Conservation (phyloP, 2,329 filamentous ascomycete genomes). For the Alternaria sp. region DNA sequence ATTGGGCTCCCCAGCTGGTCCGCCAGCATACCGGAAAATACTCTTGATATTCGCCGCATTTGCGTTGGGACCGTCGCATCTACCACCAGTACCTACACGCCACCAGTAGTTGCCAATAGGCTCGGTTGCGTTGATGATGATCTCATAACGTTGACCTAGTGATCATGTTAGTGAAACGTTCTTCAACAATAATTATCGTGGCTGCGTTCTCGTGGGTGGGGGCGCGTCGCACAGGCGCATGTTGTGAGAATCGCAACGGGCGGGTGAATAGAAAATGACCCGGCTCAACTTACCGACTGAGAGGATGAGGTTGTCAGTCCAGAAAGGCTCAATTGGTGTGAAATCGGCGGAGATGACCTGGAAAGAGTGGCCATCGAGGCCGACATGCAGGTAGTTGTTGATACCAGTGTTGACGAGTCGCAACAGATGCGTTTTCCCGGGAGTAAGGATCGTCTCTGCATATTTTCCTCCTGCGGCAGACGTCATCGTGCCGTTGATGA, state of each 20-base stretch:
- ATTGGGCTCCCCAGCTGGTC: constrained; percentile 38
- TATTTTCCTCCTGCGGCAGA: constrained; percentile 43
- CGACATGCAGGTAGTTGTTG: constrained; percentile 36
- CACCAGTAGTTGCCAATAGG: constrained; percentile 48
- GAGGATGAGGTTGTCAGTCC: constrained; percentile 47
- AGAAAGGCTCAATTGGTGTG: constrained; percentile 55
- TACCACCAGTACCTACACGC: constrained; percentile 46
- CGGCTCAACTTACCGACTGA: constrained; percentile 44
- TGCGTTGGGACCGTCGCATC: constrained; percentile 47
- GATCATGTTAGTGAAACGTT: constrained; percentile 33
- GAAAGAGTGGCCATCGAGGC: constrained; percentile 50
- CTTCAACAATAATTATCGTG: constrained; percentile 6
- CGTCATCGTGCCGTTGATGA: constrained; percentile 66
- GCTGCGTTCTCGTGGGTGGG: constrained; percentile 20
- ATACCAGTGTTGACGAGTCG: constrained; percentile 53
- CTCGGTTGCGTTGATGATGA: constrained; percentile 50
- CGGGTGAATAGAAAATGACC: not conserved
- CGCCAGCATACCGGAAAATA: constrained; percentile 55
- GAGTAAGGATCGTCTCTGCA: constrained; percentile 44
- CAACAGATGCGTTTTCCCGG: constrained; percentile 56
- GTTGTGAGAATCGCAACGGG: constrained; percentile 6
- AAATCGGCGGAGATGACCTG: constrained; percentile 57
- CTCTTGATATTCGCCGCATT: constrained; percentile 50
- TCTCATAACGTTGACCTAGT: constrained; percentile 52
- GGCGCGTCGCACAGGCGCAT: constrained; percentile 12